Conservation (phyloP, 1,284 basidiomycete genomes). For the Porogramme epimiltina region DNA sequence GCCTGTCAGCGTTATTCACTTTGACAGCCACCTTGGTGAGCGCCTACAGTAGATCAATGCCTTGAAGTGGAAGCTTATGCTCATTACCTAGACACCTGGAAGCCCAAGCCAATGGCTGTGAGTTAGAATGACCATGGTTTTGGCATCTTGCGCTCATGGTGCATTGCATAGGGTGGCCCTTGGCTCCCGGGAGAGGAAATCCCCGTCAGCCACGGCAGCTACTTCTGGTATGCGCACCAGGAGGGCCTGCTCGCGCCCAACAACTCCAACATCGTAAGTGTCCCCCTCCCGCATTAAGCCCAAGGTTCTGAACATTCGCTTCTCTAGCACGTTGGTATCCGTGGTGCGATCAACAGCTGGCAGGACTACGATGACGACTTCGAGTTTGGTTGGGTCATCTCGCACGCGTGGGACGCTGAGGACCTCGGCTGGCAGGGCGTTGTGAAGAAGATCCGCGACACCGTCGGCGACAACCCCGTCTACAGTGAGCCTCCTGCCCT, state of each 20-base stretch:
- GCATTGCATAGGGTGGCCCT: slow-evolving; percentile 30
- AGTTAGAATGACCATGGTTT: slow-evolving; percentile 12
- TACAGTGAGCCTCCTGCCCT: slow-evolving; percentile 32
- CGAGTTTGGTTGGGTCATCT: slow-evolving; percentile 36
- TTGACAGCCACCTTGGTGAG: slow-evolving; percentile 40
- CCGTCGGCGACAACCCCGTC: slow-evolving; percentile 39
- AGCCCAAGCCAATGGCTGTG: slow-evolving; percentile 26
- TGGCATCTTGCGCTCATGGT: not conserved
- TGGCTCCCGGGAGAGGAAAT: slow-evolving; percentile 38
- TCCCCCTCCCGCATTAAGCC: not conserved
- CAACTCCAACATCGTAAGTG: slow-evolving; percentile 38
- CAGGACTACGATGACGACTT: slow-evolving; percentile 36
- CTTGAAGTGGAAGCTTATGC: not conserved
- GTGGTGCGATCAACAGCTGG: slow-evolving; percentile 33
- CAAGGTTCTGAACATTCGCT: not conserved
- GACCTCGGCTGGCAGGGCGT: slow-evolving; percentile 36
- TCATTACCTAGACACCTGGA: slow-evolving; percentile 33
- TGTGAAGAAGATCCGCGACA: slow-evolving; percentile 34
- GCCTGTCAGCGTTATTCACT: slow-evolving; percentile 43
- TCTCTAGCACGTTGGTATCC: slow-evolving; percentile 36
- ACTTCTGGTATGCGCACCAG: slow-evolving; percentile 42
- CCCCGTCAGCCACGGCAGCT: slow-evolving; percentile 40
- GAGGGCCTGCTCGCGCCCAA: slow-evolving; percentile 42
- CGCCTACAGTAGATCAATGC: too few species aligned
- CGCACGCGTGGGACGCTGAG: slow-evolving; percentile 37